A percentile compares a stretch with the other conserved stretches of the same genome.
Conservation (phyloP, 2,329 filamentous ascomycete genomes). For the Aspergillus persii region DNA sequence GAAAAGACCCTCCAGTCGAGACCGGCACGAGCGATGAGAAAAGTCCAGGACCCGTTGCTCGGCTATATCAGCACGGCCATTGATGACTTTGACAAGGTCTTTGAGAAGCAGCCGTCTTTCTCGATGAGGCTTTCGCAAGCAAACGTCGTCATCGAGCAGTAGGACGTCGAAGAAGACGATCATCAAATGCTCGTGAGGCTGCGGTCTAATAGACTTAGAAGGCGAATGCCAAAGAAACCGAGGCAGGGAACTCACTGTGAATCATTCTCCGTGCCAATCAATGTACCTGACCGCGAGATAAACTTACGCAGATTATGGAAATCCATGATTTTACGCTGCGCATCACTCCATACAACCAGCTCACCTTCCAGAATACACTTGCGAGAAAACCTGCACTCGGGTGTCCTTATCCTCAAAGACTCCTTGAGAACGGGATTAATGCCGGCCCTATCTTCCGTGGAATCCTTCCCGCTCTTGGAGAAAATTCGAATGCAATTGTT, state of each 20-base stretch:
- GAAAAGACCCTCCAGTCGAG: constrained; percentile 62
- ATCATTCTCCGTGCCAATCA: constrained; percentile 66
- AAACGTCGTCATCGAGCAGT: constrained; percentile 54
- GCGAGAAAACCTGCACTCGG: constrained; percentile 58
- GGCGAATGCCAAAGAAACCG: neutral
- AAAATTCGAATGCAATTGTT: constrained; percentile 70
- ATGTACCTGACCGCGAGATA: constrained; percentile 68
- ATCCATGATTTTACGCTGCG: constrained; percentile 62
- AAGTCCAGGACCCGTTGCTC: constrained; percentile 69
- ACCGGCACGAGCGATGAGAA: constrained; percentile 49
- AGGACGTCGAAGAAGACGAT: constrained; percentile 62
- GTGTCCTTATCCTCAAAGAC: constrained; percentile 61
- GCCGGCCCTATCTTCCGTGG: constrained; percentile 65
- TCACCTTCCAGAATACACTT: constrained; percentile 82
- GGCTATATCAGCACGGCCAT: constrained; percentile 66
- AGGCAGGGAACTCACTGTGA: constrained; percentile 54
- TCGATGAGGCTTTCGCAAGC: constrained; percentile 47
- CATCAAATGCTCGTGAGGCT: constrained; percentile 58
- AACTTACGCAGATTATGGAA: constrained; percentile 85
- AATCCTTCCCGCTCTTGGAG: constrained; percentile 89
- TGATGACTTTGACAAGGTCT: constrained; percentile 52
- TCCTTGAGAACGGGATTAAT: constrained; percentile 64
- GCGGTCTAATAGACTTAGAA: constrained; percentile 36
- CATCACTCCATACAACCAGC: constrained; percentile 72
- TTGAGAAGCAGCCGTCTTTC: constrained; percentile 54